Base-by-base conservation (phyloP, 768 basidiomycete genomes). In the Aureoboletus auriporus region DNA sequence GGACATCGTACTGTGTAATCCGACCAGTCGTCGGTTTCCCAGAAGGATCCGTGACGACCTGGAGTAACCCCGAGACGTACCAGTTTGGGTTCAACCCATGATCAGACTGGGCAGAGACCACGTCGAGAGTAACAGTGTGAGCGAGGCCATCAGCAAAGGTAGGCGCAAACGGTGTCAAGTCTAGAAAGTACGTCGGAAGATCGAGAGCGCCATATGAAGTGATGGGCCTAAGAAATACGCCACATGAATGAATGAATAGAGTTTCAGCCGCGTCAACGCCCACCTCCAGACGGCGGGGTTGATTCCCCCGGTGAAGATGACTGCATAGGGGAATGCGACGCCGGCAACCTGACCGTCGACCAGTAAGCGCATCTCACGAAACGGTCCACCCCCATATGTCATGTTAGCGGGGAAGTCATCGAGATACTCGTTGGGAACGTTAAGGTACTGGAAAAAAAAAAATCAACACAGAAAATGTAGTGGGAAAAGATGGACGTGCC, bases 361-460 rank as follows among this genome's bases (percentile, higher is more conserved):
- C 16, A 82, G 67, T 33, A 83, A 57, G 54, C 80, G 77, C n/a
- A 83, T 74, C 58, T 85, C 82, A 11, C 81, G 79, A 77, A 67
- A 78, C 65, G 83, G 78, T 0, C 80, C 80, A 37, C 77, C 70
- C 1, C 75, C 54, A 23, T 52, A 61, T 1, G 79, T 75, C 14
- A 71, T 71, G 5, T 70, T 77, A 1, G 64, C 36, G 1, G 86
- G 87, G 8, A 90, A 65, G 46, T 71, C 68, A 5, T 58, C 47
- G 27, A 89, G 50, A 59, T 82, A 87, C 49, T 80, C 59, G 54
- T 86, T 78, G 5, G 86, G 73, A 16, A 71, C 70, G 52, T 89
- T 87, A 68, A 74, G 80, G 57, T 89, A 90, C 86, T 88, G 52
- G n/a, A n/a, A n/a, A n/a, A n/a, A n/a, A n/a, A n/a, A n/a, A n/a